These are phyloP conservation scores for Rhododendron henanense DNA, from an alignment of 148 eudicot genomes.

Conservation along the genomic window DNA sequence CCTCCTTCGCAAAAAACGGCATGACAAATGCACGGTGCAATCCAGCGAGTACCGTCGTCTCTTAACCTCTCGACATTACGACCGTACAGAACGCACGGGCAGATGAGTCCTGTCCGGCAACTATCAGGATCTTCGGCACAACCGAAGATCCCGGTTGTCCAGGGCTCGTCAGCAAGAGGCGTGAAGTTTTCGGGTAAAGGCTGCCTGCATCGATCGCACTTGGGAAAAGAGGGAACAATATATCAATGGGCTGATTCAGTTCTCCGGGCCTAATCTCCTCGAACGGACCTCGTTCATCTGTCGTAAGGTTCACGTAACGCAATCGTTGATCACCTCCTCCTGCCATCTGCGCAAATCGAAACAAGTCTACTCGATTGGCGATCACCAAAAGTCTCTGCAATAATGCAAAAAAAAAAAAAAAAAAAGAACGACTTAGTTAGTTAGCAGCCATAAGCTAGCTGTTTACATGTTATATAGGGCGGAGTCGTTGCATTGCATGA, in stretches of 20 bases:
- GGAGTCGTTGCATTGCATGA: too few species aligned
- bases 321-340: not conserved
- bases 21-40: conserved; percentile 71
- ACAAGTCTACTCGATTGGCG: not conserved
- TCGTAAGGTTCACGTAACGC: not conserved
- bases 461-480: too few species aligned
- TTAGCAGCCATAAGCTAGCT: too few species aligned
- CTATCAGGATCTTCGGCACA: conserved; percentile 85
- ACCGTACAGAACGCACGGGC: conserved; percentile 89
- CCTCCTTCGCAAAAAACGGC: conserved; percentile 86
- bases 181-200: conserved; percentile 88
- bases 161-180: conserved; percentile 85
- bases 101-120: conserved; percentile 81
- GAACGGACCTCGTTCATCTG: not conserved
- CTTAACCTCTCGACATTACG: conserved; percentile 67
- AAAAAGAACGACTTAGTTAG: too few species aligned
- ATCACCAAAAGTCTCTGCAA: not conserved
- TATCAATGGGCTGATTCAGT: not conserved
- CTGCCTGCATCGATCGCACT: conserved; percentile 87
- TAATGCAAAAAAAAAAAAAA: too few species aligned
- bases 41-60: conserved; percentile 66
- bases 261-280: not conserved
- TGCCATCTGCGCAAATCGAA: not conserved
- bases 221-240: conserved; percentile 44
- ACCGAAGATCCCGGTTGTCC: conserved; percentile 91